Evolutionary conservation across 2,329 filamentous ascomycete species (phyloP), one percentile per base, ranked within the genome.

Genomic region (Sporothrix pallida): DNA sequence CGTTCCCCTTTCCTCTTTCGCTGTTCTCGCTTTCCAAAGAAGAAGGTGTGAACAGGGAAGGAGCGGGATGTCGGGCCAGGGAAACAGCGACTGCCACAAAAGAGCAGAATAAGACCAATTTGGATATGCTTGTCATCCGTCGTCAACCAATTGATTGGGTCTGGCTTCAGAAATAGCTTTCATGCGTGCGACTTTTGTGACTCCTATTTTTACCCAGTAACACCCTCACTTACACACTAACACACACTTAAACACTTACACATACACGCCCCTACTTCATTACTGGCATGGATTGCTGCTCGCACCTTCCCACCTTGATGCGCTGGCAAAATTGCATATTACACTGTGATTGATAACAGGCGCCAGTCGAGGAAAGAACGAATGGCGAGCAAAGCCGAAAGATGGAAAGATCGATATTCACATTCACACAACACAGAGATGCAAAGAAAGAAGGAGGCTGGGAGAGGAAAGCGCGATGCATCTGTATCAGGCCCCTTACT

Each of bases 251-350:
- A 56, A 12, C 52, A 56, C 52, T 26, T 23, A 7, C 31, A 26
- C 20, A 48, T 48, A 67, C 62, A 67, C 62, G 5, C 54, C 23
- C 54, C 54, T 37, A 65, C 58, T 44, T n/a, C 37, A 20, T 15
- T 31, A 26, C 54, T 17, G 26, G 31, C 48, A 42, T 42, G 67
- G 48, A 23, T 42, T 42, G 67, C 23, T 52, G 23, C 17, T 68
- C 4, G 26, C 23, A 13, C 17, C 48, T 23, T 54, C 62, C 26
- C 67, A 31, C 67, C 68, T 58, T 70, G 68, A 70, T 70, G 68
- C 68, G 68, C 42, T 70, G 68, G 68, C 68, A 70, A 58, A 48
- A 70, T 46, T 70, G 67, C 68, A 70, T 60, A 46, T 70, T 58
- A 26, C 31, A 13, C 31, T 70, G 31, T 37, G 52, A 46, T 26